Evolutionary conservation across 2,329 filamentous ascomycete species (phyloP), one percentile per base, ranked within the genome.

Genomic region (Alternaria sp.): DNA sequence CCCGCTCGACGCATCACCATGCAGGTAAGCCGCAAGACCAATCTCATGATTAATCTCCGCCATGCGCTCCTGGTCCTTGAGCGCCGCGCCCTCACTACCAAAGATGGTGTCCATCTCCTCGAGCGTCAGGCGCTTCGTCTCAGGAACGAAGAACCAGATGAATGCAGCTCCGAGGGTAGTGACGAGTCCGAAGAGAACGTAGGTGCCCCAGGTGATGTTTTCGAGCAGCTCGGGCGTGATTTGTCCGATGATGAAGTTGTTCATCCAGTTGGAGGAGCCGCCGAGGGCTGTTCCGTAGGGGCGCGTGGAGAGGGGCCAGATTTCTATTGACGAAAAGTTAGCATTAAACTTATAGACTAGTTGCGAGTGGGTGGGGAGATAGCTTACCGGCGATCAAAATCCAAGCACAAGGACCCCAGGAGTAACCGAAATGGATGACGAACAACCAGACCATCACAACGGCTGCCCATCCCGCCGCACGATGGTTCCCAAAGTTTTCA

Each of bases 401-500:
- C 91, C 91, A 93, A 0, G 89, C 86, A 70, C 88, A 90, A 3
- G 90, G 91, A 0, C 90, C 90, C 91, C 91, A 93, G 0, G 86
- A 89, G 75, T 92, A 93, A 28, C 89, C 91, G 72, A 93, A 93
- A 77, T 91, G 87, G 28, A 92, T 82, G 26, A 92, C 88, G 67
- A 91, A 93, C 0, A 93, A 83, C 90, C 91, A 93, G 9, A 91
- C 88, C 86, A 91, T 90, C 56, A 77, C 83, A 6, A 87, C 89
- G 0, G 90, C 86, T 5, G 82, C 91, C 91, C 91, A 93, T 1
- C 91, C 91, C 0, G 90, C 89, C 0, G 85, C 87, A 13, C 47
- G 57, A 12, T 4, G 77, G 71, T 62, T 92, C 84, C 0, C 74
- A 82, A 90, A 93, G 5, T 83, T 78, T 65, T 87, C 74, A 15